Evolutionary conservation across 345 rosid species (phyloP).

Genomic region (Linum trigynum): DNA sequence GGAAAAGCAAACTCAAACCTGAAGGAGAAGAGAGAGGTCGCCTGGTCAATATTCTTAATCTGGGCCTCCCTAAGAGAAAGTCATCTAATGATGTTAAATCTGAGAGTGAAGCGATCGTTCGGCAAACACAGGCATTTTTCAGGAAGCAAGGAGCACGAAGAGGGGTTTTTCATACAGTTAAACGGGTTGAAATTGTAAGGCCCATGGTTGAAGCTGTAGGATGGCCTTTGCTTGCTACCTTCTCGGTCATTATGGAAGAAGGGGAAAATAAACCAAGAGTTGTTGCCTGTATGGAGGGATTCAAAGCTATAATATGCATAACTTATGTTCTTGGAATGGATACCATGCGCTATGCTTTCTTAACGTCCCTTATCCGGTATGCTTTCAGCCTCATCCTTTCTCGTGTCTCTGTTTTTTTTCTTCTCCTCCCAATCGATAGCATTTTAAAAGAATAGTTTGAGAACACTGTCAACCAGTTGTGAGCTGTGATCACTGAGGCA

Average conservation of each 20-base stretch:
- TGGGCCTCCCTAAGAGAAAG: slow-evolving; percentile 72
- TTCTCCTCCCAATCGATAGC: not conserved
- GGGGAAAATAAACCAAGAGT: slow-evolving; percentile 91
- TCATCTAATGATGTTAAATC: slow-evolving; percentile 66
- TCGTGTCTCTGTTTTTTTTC: not conserved
- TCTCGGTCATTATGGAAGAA: slow-evolving; percentile 98
- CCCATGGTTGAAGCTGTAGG: slow-evolving; percentile 99
- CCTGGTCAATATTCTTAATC: slow-evolving; percentile 78
- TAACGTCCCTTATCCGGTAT: slow-evolving; percentile 95
- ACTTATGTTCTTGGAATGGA: slow-evolving; percentile 94
- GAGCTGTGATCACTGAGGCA: slow-evolving; percentile 1
- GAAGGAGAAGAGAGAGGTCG: slow-evolving; percentile 89
- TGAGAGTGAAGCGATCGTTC: slow-evolving; percentile 78
- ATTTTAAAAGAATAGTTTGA: not conserved
- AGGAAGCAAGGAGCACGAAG: slow-evolving; percentile 73
- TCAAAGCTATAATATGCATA: slow-evolving; percentile 92
- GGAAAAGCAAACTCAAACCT: slow-evolving; percentile 50
- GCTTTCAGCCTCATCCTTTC: slow-evolving; percentile 1
- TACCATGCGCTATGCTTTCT: slow-evolving; percentile 97
- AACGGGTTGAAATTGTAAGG: slow-evolving; percentile 67
- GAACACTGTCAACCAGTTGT: not conserved
- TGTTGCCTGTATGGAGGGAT: slow-evolving; percentile 94
- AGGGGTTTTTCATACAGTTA: slow-evolving; percentile 75
- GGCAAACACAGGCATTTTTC: slow-evolving; percentile 88
- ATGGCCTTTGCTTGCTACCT: slow-evolving; percentile 94